Base-by-base conservation (phyloP, 1,284 basidiomycete genomes). In the Irpex lacteus region DNA sequence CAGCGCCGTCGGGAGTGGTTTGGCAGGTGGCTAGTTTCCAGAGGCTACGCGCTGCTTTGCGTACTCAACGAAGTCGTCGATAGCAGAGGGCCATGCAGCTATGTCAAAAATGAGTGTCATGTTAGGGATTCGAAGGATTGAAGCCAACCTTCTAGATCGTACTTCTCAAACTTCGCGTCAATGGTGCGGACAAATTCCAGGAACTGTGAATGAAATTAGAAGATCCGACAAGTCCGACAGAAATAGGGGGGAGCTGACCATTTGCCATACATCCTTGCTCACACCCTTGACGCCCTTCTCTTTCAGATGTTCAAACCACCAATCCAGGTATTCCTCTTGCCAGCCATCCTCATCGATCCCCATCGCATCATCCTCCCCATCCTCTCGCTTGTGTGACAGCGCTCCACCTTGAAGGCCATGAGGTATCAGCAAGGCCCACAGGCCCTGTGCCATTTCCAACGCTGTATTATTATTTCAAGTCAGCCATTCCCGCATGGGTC, bases 211-310 rank as follows among this genome's bases (percentile, higher is more conserved):
- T 8, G 38, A 60, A 61, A 56, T 36, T 26, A 58, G 32, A 40
- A 18, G 15, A 26, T 60, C n/a, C 21, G 40, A 5, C 54, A 60
- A 59, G 34, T 21, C 8, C 8, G 50, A 9, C 11, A 21, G 18
- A 59, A 21, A 19, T 62, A 63, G 60, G 57, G 40, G 21, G 4
- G 8, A 37, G 77, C 81, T 62, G 66, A 95, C 94, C 85, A 97
- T 92, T 60, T 83, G 80, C 96, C 96, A 98, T 2, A 95, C 96
- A 79, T 98, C 96, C 78, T 94, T 95, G 77, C 92, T 96, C 44
- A 98, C 84, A 3, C 95, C 95, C 74, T 92, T 94, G 8, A 82
- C 83, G 8, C 88, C 89, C 70, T 85, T 88, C 71, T 86, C 80
- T 50, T 78, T 81, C 69, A 96, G 75, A 74, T 92, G 98, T 47